Conservation (phyloP, 108 stramenopile genomes). For the Fistulifera pelliculosa region DNA sequence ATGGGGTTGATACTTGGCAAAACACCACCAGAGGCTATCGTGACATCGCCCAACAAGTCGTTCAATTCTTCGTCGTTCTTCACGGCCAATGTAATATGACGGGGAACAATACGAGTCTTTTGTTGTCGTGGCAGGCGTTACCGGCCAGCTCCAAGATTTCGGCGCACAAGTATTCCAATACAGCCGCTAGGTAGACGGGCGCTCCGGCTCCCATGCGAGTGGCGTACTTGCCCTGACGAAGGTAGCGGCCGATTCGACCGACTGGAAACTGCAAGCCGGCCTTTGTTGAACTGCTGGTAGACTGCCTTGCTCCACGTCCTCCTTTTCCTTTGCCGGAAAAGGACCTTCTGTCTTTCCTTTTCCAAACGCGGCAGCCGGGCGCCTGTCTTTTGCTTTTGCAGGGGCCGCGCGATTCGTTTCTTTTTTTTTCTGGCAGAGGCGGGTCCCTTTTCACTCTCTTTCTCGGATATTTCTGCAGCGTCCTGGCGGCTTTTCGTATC, state of each 20-base stretch:
- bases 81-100: constrained; percentile 92
- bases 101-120: constrained; percentile 91
- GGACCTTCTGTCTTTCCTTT: too few relatives aligned
- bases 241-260: constrained; percentile 89
- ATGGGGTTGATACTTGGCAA: constrained; percentile 89
- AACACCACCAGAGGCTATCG: constrained; percentile 92
- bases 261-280: constrained; percentile 98
- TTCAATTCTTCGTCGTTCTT: constrained; percentile 93
- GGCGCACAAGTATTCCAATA: constrained; percentile 92
- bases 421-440: too few relatives aligned
- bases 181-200: constrained; percentile 94
- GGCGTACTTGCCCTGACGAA: constrained; percentile 93
- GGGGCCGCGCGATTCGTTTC: too few relatives aligned
- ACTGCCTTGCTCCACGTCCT: constrained; percentile 83
- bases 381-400: too few relatives aligned
- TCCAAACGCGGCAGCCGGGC: too few relatives aligned
- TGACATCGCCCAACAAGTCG: constrained; percentile 81
- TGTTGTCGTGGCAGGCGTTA: constrained; percentile 96
- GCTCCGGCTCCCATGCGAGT: constrained; percentile 92
- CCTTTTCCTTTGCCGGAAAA: constrained; percentile 49
- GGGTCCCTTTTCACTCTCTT: too few relatives aligned
- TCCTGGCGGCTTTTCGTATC: too few relatives aligned
- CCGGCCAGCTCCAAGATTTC: constrained; percentile 95
- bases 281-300: constrained; percentile 77
- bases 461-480: too few relatives aligned